Evolutionary conservation across 768 basidiomycete species (phyloP).

Genomic region (Gymnopilus dilepis): DNA sequence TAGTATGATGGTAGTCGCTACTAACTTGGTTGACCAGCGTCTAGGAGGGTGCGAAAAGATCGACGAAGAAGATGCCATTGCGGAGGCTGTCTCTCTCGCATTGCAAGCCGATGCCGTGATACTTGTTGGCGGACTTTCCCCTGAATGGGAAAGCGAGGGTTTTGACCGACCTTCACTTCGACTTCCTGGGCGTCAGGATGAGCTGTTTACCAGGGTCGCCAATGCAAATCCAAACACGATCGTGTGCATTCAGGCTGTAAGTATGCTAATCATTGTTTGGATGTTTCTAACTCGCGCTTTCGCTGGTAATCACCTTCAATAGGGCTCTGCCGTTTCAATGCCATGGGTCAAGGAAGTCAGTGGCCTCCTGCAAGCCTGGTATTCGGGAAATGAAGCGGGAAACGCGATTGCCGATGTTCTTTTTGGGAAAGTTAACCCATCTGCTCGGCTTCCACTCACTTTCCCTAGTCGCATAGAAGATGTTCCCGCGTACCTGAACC

Average conservation of each 20-base stretch:
- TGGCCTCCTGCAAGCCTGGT: slow-evolving; percentile 68
- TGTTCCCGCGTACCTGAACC: slow-evolving; percentile 64
- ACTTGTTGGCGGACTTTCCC: slow-evolving; percentile 63
- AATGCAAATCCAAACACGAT: slow-evolving; percentile 61
- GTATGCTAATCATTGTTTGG: slow-evolving; percentile 21
- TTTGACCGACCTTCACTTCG: slow-evolving; percentile 68
- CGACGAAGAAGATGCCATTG: slow-evolving; percentile 59
- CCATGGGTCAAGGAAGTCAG: slow-evolving; percentile 67
- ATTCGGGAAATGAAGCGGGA: slow-evolving; percentile 67
- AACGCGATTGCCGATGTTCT: slow-evolving; percentile 71
- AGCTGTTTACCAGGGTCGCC: slow-evolving; percentile 57
- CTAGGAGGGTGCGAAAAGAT: slow-evolving; percentile 71
- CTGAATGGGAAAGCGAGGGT: slow-evolving; percentile 80
- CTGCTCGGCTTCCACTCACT: slow-evolving; percentile 63
- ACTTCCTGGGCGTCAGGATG: slow-evolving; percentile 64
- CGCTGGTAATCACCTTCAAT: slow-evolving; percentile 8
- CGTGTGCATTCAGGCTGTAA: slow-evolving; percentile 66
- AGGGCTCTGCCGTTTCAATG: slow-evolving; percentile 77
- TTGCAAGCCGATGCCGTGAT: slow-evolving; percentile 58
- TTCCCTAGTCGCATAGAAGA: slow-evolving; percentile 66
- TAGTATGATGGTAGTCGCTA: neutral
- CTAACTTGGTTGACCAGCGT: slow-evolving; percentile 42
- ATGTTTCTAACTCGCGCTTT: neutral
- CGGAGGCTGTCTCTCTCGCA: slow-evolving; percentile 61
- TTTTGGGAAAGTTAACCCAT: slow-evolving; percentile 65